Evolutionary conservation across 2,329 filamentous ascomycete species (phyloP).

Genomic region (Neocatenulostroma microsporum): DNA sequence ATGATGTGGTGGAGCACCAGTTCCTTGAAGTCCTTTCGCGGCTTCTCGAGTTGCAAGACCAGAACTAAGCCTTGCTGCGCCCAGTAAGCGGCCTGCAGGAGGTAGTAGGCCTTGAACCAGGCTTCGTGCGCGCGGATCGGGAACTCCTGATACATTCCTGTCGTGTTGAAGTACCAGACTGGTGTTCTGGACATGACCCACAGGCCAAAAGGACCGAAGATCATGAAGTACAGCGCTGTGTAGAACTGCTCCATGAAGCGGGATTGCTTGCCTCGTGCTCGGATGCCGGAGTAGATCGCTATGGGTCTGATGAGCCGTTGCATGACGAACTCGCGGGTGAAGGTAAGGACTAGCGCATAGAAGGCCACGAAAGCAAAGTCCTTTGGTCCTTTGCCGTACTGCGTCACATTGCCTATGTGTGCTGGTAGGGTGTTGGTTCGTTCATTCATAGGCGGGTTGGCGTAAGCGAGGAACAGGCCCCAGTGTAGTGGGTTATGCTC

Average conservation of each 20-base stretch:
- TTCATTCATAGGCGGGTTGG: constrained; percentile 39
- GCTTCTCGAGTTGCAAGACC: constrained; percentile 81
- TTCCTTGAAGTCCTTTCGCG: constrained; percentile 90
- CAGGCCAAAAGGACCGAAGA: constrained; percentile 75
- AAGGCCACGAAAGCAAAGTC: constrained; percentile 83
- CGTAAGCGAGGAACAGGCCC: constrained; percentile 88
- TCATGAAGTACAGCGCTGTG: constrained; percentile 79
- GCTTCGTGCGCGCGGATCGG: constrained; percentile 75
- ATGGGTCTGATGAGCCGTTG: constrained; percentile 75
- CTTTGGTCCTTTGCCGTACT: constrained; percentile 83
- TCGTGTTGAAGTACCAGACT: constrained; percentile 92
- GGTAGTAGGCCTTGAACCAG: constrained; percentile 88
- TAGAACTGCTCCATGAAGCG: constrained; percentile 97
- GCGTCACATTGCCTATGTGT: constrained; percentile 35
- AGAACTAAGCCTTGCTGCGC: constrained; percentile 87
- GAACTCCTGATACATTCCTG: constrained; percentile 81
- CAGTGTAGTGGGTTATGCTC: constrained; percentile 69
- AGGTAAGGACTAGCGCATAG: constrained; percentile 82
- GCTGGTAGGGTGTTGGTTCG: constrained; percentile 38
- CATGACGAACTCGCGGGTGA: constrained; percentile 95
- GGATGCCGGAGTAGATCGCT: constrained; percentile 62
- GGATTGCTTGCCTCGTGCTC: constrained; percentile 66
- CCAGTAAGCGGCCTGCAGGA: constrained; percentile 94
- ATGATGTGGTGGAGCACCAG: constrained; percentile 87
- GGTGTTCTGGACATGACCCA: constrained; percentile 89